Conservation (phyloP, 2,329 filamentous ascomycete species). For the Botrytis galanthina region DNA sequence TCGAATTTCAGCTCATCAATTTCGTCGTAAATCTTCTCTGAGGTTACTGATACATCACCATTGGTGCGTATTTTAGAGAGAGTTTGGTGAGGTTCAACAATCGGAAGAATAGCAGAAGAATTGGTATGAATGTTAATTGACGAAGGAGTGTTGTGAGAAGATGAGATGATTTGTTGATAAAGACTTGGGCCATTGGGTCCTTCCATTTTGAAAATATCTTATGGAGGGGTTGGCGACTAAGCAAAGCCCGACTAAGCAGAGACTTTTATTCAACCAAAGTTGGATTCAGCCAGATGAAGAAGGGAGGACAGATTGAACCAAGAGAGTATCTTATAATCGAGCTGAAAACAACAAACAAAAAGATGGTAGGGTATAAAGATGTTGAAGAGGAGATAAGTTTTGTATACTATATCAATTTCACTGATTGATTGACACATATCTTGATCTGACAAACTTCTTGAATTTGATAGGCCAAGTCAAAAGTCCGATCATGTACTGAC, state of each 20-base stretch:
- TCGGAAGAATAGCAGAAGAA: neutral
- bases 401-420: neutral
- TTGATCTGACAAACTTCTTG: neutral
- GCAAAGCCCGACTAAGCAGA: neutral
- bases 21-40: conserved; percentile 15
- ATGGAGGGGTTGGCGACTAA: neutral
- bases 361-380: neutral
- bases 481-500: conserved; percentile 11
- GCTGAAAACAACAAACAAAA: neutral
- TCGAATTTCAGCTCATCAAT: conserved; percentile 19
- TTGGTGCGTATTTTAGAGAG: conserved; percentile 4
- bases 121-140: neutral
- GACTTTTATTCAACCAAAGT: neutral
- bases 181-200: neutral
- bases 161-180: neutral
- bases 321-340: neutral
- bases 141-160: neutral
- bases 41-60: conserved; percentile 1
- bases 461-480: neutral
- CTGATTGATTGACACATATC: neutral
- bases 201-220: conserved; percentile 18
- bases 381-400: neutral
- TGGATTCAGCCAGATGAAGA: neutral
- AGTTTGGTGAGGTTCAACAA: neutral
- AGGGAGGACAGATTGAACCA: neutral